Evolutionary conservation across 1,284 basidiomycete species (phyloP).

Genomic region (Neolentinus lepideus): DNA sequence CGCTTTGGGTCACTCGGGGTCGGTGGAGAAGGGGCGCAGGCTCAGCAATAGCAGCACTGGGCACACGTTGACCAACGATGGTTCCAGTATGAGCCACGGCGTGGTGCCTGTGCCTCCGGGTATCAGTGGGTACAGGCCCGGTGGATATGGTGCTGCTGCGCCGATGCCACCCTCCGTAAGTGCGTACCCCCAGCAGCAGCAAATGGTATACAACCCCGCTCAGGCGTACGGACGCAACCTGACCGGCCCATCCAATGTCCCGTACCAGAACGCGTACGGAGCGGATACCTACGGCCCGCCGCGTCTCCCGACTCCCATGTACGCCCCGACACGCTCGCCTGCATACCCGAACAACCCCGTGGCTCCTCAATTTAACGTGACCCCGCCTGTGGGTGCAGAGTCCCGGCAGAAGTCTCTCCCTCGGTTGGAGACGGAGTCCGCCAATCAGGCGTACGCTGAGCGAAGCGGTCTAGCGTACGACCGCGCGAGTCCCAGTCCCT

Average conservation of each 20-base stretch:
- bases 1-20: neutral
- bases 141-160: neutral
- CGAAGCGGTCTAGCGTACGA: neutral
- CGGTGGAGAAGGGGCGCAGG: neutral
- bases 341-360: neutral
- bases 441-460: neutral
- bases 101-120: neutral
- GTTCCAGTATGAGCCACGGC: neutral
- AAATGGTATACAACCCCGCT: conserved; percentile 7
- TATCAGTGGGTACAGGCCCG: neutral
- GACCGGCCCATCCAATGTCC: conserved; percentile 5
- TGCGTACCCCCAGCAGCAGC: conserved; percentile 2
- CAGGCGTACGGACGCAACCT: conserved; percentile 19
- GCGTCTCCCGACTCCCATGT: conserved; percentile 15
- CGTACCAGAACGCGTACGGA: neutral
- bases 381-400: neutral
- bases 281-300: conserved; percentile 12
- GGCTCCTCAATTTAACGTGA: neutral
- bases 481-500: neutral
- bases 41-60: neutral
- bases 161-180: neutral
- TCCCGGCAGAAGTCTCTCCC: neutral
- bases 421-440: neutral
- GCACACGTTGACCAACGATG: neutral
- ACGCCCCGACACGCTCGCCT: conserved; percentile 16